Evolutionary conservation across 768 basidiomycete genomes (phyloP).

Genomic region (Amanita subjunquillea): DNA sequence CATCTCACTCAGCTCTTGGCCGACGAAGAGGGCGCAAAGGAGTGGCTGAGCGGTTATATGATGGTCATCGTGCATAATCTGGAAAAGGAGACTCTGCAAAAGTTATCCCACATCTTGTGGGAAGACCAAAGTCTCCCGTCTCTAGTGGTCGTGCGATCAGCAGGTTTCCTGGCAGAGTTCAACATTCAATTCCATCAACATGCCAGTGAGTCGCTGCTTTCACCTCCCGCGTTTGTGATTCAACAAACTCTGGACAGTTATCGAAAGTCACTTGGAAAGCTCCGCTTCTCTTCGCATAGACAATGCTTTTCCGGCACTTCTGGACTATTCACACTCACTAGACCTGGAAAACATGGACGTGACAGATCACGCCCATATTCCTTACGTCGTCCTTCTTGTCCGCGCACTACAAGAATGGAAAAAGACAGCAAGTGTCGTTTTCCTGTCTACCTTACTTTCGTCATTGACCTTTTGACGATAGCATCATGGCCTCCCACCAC

Average conservation of each 20-base stretch:
- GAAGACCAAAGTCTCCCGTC: constrained; percentile 44
- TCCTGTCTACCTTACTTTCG: neutral
- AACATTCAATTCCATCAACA: constrained; percentile 87
- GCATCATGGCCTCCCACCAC: constrained; percentile 59
- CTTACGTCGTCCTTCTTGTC: constrained; percentile 84
- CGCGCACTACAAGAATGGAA: constrained; percentile 81
- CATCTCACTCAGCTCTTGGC: constrained; percentile 50
- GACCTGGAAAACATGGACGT: constrained; percentile 76
- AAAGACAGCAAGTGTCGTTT: constrained; percentile 37
- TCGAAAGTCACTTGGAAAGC: constrained; percentile 80
- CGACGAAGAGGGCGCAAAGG: constrained; percentile 19
- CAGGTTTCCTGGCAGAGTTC: constrained; percentile 87
- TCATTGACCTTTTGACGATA: constrained; percentile 15
- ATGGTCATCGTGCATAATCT: constrained; percentile 85
- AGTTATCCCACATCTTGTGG: constrained; percentile 64
- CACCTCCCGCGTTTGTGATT: neutral
- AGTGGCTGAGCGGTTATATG: constrained; percentile 42
- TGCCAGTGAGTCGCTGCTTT: constrained; percentile 42
- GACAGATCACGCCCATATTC: constrained; percentile 84
- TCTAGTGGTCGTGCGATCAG: constrained; percentile 70
- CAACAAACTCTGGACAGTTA: constrained; percentile 37
- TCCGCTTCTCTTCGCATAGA: constrained; percentile 75
- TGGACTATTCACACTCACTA: constrained; percentile 59
- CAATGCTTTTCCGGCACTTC: constrained; percentile 76
- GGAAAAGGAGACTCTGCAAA: constrained; percentile 38